Conservation (phyloP, 2,329 filamentous ascomycete genomes). For the Ophiocordyceps camponoti-saundersi region DNA sequence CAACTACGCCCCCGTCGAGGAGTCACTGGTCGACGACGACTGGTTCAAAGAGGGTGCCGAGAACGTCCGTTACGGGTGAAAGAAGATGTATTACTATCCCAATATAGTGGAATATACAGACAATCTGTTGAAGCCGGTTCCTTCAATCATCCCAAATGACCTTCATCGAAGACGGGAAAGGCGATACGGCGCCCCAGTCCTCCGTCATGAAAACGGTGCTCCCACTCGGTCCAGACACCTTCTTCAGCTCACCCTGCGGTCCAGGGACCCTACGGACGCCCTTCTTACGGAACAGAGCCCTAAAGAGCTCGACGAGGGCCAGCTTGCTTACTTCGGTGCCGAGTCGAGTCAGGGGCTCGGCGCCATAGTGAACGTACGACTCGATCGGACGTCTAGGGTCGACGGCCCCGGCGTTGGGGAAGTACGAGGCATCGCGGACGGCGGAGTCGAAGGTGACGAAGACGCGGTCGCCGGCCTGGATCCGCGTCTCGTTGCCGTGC, state of each 20-base stretch:
- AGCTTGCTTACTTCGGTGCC: constrained; percentile 42
- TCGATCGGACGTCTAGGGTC: constrained; percentile 46
- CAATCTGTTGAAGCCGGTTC: background rate
- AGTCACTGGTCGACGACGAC: constrained; percentile 35
- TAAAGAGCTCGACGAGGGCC: constrained; percentile 51
- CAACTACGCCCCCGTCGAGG: constrained; percentile 44
- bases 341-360: constrained; percentile 45
- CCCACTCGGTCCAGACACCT: constrained; percentile 35
- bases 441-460: constrained; percentile 44
- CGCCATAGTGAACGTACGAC: constrained; percentile 46
- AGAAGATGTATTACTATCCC: too few species aligned
- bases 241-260: constrained; percentile 50
- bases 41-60: constrained; percentile 48
- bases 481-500: constrained; percentile 29
- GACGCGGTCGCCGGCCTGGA: constrained; percentile 41
- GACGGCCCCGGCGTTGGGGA: constrained; percentile 43
- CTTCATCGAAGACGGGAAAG: constrained; percentile 36
- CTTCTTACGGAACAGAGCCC: constrained; percentile 42
- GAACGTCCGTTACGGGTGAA: constrained; percentile 24
- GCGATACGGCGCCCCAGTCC: constrained; percentile 37
- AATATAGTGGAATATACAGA: background rate
- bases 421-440: constrained; percentile 37
- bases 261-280: constrained; percentile 46
- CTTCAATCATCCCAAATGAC: constrained; percentile 25
- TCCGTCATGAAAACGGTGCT: constrained; percentile 47